phyloP scores from a whole-genome alignment of 192 early-diverging fungal species.

The Dissophora ornata region DNA sequence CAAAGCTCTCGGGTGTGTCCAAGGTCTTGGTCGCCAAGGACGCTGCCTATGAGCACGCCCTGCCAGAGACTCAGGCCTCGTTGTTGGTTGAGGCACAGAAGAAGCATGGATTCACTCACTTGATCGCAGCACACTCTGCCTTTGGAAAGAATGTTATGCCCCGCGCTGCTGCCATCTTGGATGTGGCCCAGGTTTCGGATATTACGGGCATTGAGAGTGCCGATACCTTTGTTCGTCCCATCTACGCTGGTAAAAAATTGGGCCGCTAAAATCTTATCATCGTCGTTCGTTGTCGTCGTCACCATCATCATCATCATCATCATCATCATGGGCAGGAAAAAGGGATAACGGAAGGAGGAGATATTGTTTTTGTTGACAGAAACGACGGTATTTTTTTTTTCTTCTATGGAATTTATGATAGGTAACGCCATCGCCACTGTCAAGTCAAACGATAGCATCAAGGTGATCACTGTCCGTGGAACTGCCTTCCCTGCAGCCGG shows the following conservation, averaged over 20 bases:
- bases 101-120: constrained; percentile 79
- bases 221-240: constrained; percentile 95
- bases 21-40: constrained; percentile 91
- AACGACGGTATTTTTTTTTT: background rate
- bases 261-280: no score
- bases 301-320: no score
- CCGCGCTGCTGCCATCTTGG: constrained; percentile 90
- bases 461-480: constrained; percentile 90
- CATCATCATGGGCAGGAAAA: no score
- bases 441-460: constrained; percentile 87
- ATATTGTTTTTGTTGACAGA: background rate
- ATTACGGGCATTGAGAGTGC: constrained; percentile 80
- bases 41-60: constrained; percentile 77
- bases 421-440: constrained; percentile 97
- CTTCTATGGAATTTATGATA: constrained; percentile 47
- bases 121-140: constrained; percentile 88
- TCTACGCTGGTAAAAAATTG: constrained; percentile 91
- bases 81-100: constrained; percentile 79
- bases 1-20: constrained; percentile 73
- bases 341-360: no score
- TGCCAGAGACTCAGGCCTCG: constrained; percentile 86
- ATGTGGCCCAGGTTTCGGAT: constrained; percentile 93
- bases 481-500: constrained; percentile 85
- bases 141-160: constrained; percentile 96
- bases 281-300: no score